Evolutionary conservation across 257 asterid species (phyloP), one percentile per base, ranked within the genome.

Genomic region (Sherardia arvensis): DNA sequence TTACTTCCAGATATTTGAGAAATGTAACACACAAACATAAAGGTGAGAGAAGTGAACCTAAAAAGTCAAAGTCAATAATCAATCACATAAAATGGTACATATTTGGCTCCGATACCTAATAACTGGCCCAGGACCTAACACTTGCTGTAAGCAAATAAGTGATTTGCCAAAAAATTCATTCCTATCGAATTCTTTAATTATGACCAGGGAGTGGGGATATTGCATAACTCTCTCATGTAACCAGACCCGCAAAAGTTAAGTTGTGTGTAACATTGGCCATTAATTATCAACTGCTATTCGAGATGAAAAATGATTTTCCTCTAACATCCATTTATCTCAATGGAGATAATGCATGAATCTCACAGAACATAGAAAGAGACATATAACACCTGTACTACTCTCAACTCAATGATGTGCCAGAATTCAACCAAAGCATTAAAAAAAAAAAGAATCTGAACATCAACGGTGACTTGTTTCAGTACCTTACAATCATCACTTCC

Each of bases 401-500:
- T 54, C 32, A 54, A 54, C 26, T 49, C 20, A 49, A 49, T n/a
- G 51, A n/a, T 5, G 26, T 25, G 25, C 15, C 23, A 54, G 60
- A 15, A 28, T 58, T 28, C 43, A 29, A 58, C 48, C 43, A 21
- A 30, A 32, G 10, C n/a, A 17, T 23, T 2, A 62, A 18, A 27
- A 40, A 25, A 9, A 62, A 18, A 27, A 40, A 25, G 9, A 11
- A 21, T 21, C 56, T 62, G 25, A 21, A 47, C 5, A 18, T 45
- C 18, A 43, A 20, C 28, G 8, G 21, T 15, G 4, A 3, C 23
- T 48, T 59, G 12, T 18, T 38, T 53, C 36, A 43, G 56, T 71
- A 77, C 84, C 84, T 76, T 79, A 66, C 84, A 79, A 68, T 79
- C 84, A 76, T 79, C 84, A 70, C 84, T 76, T 14, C 84, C 81